Percentiles rank a stretch among this genome's conserved stretches.
phyloP scores from a whole-genome alignment of 2,329 filamentous ascomycete genomes.

The Alternaria arbusti region DNA sequence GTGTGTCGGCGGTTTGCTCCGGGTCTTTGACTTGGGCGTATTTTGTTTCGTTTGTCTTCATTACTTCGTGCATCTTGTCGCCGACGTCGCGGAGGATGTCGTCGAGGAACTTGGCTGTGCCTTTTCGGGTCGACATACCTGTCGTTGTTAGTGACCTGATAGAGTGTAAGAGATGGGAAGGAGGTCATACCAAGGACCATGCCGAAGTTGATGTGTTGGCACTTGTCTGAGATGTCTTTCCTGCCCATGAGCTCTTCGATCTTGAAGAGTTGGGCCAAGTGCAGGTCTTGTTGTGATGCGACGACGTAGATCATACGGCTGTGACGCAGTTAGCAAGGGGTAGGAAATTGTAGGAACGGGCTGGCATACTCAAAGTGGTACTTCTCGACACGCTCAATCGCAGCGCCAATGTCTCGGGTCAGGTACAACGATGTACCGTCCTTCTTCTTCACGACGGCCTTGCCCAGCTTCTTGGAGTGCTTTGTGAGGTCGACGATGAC shows the following conservation, averaged over 20 bases:
- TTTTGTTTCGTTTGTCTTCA: constrained; percentile 88
- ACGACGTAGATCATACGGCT: constrained; percentile 72
- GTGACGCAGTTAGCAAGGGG: not conserved
- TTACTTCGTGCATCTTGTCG: constrained; percentile 97
- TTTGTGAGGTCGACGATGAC: constrained; percentile 74
- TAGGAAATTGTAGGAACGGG: not conserved
- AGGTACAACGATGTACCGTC: constrained; percentile 73
- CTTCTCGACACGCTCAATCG: constrained; percentile 66
- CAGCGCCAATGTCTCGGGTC: constrained; percentile 72
- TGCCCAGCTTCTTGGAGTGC: constrained; percentile 72
- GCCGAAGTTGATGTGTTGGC: constrained; percentile 70
- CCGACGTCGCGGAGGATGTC: constrained; percentile 66
- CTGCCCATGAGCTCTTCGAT: constrained; percentile 67
- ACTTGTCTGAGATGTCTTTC: constrained; percentile 64
- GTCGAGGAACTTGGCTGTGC: constrained; percentile 61
- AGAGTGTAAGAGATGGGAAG: not conserved
- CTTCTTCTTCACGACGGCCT: constrained; percentile 70
- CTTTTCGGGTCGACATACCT: constrained; percentile 67
- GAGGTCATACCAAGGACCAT: constrained; percentile 62
- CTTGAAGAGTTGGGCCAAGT: constrained; percentile 70
- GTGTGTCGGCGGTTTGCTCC: constrained; percentile 78
- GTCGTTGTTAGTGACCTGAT: not conserved
- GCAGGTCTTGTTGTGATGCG: constrained; percentile 68
- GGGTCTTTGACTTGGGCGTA: constrained; percentile 90
- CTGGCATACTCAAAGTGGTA: constrained; percentile 62